phyloP scores from a whole-genome alignment of 805 yeast genomes.

The Saccharomycopsis javanensis region DNA sequence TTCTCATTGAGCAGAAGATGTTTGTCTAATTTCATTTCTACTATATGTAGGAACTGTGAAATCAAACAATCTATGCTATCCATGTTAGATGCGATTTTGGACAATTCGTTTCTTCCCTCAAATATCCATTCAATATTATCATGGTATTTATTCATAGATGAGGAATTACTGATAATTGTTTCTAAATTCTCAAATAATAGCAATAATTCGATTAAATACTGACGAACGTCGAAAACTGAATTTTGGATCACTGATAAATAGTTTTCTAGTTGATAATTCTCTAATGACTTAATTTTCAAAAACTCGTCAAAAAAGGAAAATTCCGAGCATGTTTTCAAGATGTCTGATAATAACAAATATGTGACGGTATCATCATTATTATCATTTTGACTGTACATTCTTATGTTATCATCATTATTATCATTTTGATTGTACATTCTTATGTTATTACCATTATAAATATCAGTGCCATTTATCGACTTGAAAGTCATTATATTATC shows the following conservation, averaged over 20 bases:
- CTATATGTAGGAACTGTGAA: conserved; percentile 21
- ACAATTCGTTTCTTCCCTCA: conserved; percentile 23
- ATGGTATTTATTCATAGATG: conserved; percentile 17
- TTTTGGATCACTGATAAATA: conserved; percentile 22
- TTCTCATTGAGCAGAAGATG: background rate
- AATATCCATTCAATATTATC: conserved; percentile 23
- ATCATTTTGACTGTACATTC: background rate
- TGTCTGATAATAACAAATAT: conserved; percentile 15
- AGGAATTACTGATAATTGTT: conserved; percentile 12
- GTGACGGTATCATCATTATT: conserved; percentile 5
- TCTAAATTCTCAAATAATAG: conserved; percentile 14
- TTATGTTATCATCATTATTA: conserved; percentile 2
- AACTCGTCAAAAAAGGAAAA: conserved; percentile 20
- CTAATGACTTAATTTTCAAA: conserved; percentile 16
- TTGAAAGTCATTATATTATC: too few relatives aligned
- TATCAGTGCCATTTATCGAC: too few relatives aligned
- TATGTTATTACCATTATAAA: background rate
- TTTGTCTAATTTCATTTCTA: conserved; percentile 21
- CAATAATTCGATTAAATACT: conserved; percentile 15
- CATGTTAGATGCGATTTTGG: conserved; percentile 20
- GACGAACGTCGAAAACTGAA: conserved; percentile 28
- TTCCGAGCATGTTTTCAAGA: conserved; percentile 18
- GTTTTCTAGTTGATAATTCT: conserved; percentile 16
- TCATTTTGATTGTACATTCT: background rate
- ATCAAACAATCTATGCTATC: conserved; percentile 23